A percentile compares a stretch with the other conserved stretches of the same genome.
These are phyloP conservation scores for Thalassiosira ordinaria DNA, from an alignment of 352 stramenopile species.

Conservation along the genomic window DNA sequence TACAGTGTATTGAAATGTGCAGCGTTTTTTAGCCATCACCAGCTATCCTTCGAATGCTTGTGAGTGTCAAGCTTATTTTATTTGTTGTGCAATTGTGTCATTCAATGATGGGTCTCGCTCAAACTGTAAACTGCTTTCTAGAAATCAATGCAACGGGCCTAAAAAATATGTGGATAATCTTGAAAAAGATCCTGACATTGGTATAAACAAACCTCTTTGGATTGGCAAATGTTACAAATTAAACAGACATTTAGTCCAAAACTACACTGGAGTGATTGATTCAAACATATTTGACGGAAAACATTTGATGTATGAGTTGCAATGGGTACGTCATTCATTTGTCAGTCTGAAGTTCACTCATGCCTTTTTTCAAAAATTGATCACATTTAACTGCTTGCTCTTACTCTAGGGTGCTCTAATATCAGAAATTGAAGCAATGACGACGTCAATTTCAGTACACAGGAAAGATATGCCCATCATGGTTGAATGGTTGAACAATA, in stretches of 20 bases:
- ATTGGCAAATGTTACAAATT: background rate
- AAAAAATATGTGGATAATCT: conserved; percentile 9
- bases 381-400: no score
- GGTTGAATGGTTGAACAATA: background rate
- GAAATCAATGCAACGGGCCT: conserved; percentile 8
- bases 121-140: background rate
- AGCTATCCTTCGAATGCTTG: background rate
- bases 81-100: background rate
- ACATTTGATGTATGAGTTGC: background rate
- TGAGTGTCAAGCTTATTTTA: background rate
- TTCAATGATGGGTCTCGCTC: background rate
- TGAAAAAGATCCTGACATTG: background rate
- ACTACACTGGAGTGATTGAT: background rate
- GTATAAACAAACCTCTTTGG: background rate
- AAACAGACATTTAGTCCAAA: background rate
- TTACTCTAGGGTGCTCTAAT: no score
- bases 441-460: background rate
- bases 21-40: background rate
- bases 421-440: background rate
- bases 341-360: no score
- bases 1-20: conserved; percentile 2
- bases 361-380: no score
- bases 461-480: background rate
- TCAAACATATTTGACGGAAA: background rate
- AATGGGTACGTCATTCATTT: background rate